Evolutionary conservation across 305 asterid genomes (phyloP).

Genomic region (Fraxinus xanthoxyloides): DNA sequence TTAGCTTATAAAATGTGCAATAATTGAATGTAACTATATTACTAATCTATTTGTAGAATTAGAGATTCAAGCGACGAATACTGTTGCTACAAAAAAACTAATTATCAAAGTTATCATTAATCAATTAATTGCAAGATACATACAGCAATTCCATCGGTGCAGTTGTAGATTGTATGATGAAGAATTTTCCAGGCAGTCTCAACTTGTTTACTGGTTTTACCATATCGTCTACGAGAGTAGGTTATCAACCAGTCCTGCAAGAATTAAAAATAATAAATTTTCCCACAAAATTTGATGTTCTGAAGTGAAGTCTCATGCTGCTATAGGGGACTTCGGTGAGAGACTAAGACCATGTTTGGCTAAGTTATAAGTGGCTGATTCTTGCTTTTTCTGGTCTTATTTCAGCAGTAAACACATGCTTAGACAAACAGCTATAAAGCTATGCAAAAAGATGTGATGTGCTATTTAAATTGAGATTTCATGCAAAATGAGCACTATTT

Average conservation of each 20-base stretch:
- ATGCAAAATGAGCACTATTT: neutral
- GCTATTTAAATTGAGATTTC: neutral
- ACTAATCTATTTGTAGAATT: neutral
- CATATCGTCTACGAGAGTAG: conserved; percentile 84
- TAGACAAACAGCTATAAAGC: neutral
- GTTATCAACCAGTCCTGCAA: conserved; percentile 81
- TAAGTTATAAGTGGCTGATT: neutral
- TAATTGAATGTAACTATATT: neutral
- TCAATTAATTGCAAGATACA: conserved; percentile 23
- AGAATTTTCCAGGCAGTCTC: conserved; percentile 90
- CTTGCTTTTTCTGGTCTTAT: neutral
- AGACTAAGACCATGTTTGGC: neutral
- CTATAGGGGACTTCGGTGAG: neutral
- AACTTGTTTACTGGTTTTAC: conserved; percentile 56
- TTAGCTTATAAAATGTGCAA: neutral
- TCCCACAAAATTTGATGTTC: conserved; percentile 1
- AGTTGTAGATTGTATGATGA: conserved; percentile 76
- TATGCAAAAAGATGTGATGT: neutral
- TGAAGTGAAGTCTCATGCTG: conserved; percentile 20
- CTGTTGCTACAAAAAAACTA: neutral
- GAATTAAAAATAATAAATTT: conserved; percentile 7
- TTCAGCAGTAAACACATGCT: neutral
- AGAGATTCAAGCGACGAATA: neutral
- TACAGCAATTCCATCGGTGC: conserved; percentile 96
- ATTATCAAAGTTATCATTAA: neutral